Conservation (phyloP, 306 rosid genomes). For the Rosa persica region DNA sequence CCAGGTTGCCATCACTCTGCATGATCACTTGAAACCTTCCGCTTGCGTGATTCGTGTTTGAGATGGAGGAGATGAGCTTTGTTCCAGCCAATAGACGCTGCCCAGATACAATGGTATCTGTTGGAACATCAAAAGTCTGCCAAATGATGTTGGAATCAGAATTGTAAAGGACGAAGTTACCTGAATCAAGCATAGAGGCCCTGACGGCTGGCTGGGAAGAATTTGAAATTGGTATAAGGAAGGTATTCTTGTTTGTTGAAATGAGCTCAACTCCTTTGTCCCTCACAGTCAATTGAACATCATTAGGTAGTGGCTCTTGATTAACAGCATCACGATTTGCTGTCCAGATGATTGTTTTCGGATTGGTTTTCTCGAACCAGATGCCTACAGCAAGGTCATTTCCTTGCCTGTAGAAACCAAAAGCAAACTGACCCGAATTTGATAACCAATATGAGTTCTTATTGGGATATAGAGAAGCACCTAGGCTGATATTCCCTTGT, state of each 20-base stretch:
- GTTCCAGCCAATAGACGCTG: neutral
- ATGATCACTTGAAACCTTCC: neutral
- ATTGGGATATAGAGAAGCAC: constrained; percentile 11
- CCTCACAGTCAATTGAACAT: neutral
- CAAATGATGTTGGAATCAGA: neutral
- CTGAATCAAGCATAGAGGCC: constrained; percentile 33
- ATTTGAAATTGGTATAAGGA: neutral
- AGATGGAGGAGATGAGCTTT: constrained; percentile 13
- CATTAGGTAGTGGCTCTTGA: neutral
- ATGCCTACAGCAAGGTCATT: constrained; percentile 20
- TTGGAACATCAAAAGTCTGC: constrained; percentile 31
- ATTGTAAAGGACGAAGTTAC: constrained; percentile 32
- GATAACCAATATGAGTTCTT: neutral
- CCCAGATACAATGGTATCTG: constrained; percentile 22
- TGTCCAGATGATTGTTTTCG: constrained; percentile 30
- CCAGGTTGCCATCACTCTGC: constrained; percentile 2
- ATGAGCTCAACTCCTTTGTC: neutral
- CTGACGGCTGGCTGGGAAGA: neutral
- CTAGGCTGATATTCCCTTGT: neutral
- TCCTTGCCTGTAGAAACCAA: constrained; percentile 23
- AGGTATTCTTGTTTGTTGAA: neutral
- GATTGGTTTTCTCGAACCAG: constrained; percentile 23
- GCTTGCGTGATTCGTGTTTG: neutral
- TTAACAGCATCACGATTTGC: constrained; percentile 19
- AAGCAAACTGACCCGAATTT: constrained; percentile 30